phyloP scores from a whole-genome alignment of 371 early-diverging fungal species.

The Mortierella sp. region DNA sequence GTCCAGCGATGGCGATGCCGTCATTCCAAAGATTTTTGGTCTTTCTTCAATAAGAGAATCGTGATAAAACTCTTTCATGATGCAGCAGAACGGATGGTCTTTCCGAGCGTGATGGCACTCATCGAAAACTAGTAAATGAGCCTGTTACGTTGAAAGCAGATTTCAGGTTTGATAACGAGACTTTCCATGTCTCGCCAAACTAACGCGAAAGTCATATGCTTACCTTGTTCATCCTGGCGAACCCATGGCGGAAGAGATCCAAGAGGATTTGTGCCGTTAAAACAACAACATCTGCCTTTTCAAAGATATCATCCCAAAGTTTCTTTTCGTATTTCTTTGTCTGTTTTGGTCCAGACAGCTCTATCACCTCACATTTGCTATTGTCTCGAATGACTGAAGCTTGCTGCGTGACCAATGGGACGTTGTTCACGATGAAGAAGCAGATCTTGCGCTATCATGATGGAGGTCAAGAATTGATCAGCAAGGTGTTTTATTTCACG shows the following conservation, averaged over 20 bases:
- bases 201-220: background rate
- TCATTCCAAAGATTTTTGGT: conserved; percentile 94
- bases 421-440: conserved; percentile 90
- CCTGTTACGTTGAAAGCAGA: conserved; percentile 55
- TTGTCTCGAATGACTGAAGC: conserved; percentile 76
- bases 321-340: conserved; percentile 72
- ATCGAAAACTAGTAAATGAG: conserved; percentile 89
- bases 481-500: too few species aligned
- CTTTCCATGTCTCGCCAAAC: background rate
- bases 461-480: background rate
- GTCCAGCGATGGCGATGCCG: conserved; percentile 82
- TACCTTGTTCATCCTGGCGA: conserved; percentile 73
- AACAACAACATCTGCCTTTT: conserved; percentile 80
- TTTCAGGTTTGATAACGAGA: background rate
- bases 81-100: conserved; percentile 84
- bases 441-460: conserved; percentile 54
- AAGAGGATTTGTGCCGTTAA: conserved; percentile 91
- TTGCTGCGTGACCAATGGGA: conserved; percentile 91
- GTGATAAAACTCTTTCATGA: conserved; percentile 89
- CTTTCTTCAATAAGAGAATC: conserved; percentile 43
- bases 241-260: conserved; percentile 80
- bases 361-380: conserved; percentile 68
- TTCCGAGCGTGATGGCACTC: conserved; percentile 94
- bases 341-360: conserved; percentile 78
- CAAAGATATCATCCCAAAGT: conserved; percentile 70